These are phyloP conservation scores for Flaveria bidentis DNA, from an alignment of 129 eudicot species.

Conservation along the genomic window DNA sequence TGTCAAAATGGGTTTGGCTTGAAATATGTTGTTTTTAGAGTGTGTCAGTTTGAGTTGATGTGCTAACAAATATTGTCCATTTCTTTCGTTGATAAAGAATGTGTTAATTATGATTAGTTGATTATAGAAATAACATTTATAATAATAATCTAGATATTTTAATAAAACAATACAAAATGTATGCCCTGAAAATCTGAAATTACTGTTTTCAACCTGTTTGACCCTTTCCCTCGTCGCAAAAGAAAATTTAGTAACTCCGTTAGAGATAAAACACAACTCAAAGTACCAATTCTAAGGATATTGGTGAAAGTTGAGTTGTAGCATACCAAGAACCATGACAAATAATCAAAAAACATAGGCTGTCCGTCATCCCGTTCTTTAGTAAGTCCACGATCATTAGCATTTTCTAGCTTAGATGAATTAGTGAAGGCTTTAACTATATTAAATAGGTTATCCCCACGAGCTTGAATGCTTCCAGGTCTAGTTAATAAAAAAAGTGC, in stretches of 20 bases:
- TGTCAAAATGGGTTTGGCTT: neutral
- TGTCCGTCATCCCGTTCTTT: conserved; percentile 43
- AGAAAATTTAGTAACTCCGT: neutral
- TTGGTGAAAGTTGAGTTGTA: conserved; percentile 8
- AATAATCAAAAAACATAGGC: conserved; percentile 81
- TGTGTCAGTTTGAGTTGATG: neutral
- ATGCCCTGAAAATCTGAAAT: neutral
- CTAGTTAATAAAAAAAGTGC: conserved; percentile 40
- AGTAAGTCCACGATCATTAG: conserved; percentile 46
- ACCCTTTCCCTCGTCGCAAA: neutral
- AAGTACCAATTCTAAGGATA: conserved; percentile 14
- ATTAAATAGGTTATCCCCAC: conserved; percentile 85
- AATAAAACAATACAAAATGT: neutral
- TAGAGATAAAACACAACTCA: neutral
- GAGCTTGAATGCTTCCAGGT: conserved; percentile 99
- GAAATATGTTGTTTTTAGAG: neutral
- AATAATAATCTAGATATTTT: neutral
- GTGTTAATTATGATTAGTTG: neutral
- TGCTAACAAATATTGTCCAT: neutral
- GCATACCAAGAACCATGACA: conserved; percentile 80
- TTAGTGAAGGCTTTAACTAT: conserved; percentile 75
- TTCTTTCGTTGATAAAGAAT: neutral
- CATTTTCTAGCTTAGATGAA: conserved; percentile 62
- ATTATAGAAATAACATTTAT: neutral
- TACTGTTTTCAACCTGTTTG: neutral